Evolutionary conservation across 495 filamentous ascomycete species (phyloP), one percentile per base, ranked within the genome.

Genomic region (Penicillium maclennaniae): DNA sequence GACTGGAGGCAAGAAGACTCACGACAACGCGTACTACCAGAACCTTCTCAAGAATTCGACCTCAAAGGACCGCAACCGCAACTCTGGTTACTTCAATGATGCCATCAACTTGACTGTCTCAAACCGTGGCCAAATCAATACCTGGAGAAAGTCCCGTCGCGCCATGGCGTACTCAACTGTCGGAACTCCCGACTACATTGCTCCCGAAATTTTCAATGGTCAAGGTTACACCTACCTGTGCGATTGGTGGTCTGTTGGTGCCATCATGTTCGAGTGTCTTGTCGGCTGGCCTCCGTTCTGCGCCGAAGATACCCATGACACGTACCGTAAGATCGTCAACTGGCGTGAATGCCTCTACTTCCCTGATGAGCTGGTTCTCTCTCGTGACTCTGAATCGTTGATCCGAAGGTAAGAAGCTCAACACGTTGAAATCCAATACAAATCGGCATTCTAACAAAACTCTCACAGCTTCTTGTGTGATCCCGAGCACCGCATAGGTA

Each of bases 251-350:
- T 91, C 87, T 31, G 79, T 99, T 27, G 93, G 93, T 52, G 97
- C 93, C 28, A 99, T 99, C 73, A 99, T 97, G 93, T 99, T 97
- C 61, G 93, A 99, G 69, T 99, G 93, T 75, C 82, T 97, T 44
- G 91, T 99, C 53, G 93, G 93, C 50, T 99, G 93, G 93, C 93
- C 93, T 47, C 93, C 93, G 6, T 99, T 99, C 83, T 99, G 93
- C 62, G 93, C 92, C 23, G 93, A 97, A 69, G 95, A 97, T 62
- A 87, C 89, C 36, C 91, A 92, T 64, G 93, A 99, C 62, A 97
- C 93, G 3, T 99, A 99, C 71, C 87, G 92, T 42, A 99, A 99
- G 80, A 99, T 99, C 61, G 89, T 99, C 57, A 95, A 97, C 75
- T 99, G 93, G 93, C 83, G 87, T 26, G 86, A 95, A 51, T 88